phyloP scores from a whole-genome alignment of 805 yeast genomes.

The Scheffersomyces lignosus region DNA sequence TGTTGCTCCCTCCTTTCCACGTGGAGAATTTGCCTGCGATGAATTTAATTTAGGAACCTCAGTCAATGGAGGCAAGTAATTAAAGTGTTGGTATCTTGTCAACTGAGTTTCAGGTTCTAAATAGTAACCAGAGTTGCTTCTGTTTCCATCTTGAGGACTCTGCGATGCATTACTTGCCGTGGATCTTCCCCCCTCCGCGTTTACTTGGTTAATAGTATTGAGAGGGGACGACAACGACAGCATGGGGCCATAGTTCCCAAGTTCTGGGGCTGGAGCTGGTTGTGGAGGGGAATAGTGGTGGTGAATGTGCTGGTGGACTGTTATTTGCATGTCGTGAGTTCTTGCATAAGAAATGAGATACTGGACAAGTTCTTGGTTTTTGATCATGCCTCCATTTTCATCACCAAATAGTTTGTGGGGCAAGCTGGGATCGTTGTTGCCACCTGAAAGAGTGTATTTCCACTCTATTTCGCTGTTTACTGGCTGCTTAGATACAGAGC shows the following conservation, averaged over 20 bases:
- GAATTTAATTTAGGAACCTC: conserved; percentile 71
- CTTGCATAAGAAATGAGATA: conserved; percentile 62
- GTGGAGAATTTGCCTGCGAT: conserved; percentile 46
- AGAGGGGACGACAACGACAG: not conserved
- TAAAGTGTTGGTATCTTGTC: conserved; percentile 67
- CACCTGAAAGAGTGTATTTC: conserved; percentile 49
- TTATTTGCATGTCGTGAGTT: conserved; percentile 54
- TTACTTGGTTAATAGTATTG: not conserved
- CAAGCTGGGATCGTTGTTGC: conserved; percentile 32
- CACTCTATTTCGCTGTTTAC: conserved; percentile 50
- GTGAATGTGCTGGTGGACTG: conserved; percentile 84
- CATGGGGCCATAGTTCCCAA: not conserved
- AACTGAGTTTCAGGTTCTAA: conserved; percentile 54
- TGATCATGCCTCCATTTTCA: conserved; percentile 48
- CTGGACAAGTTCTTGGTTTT: conserved; percentile 54
- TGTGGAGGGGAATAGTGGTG: conserved; percentile 63
- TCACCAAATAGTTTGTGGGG: conserved; percentile 23
- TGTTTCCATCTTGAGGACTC: not conserved
- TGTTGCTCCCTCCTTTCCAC: conserved; percentile 14
- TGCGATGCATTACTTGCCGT: not conserved
- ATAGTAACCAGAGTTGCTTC: conserved; percentile 15
- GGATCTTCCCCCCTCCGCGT: not conserved
- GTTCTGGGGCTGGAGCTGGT: conserved; percentile 3
- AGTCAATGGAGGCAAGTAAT: conserved; percentile 67
- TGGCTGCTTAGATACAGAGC: conserved; percentile 8